Evolutionary conservation across 495 filamentous ascomycete genomes (phyloP), one percentile per base, ranked within the genome.

Genomic region (Daldinia childiae): DNA sequence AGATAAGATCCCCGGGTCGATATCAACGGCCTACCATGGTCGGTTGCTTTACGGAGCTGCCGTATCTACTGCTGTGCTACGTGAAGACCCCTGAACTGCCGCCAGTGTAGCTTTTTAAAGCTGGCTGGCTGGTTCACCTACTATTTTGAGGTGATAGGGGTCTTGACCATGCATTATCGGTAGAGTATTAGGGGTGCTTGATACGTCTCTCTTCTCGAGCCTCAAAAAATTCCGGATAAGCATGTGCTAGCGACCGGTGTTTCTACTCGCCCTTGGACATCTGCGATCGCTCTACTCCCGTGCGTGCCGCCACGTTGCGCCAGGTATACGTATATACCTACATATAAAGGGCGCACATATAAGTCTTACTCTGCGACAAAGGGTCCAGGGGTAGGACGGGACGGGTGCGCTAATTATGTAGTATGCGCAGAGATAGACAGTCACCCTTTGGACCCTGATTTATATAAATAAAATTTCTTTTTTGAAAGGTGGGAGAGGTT

Each of bases 191-290:
- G 69, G 43, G 50, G 38, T n/a, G 32, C 32, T 50, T 21, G 61
- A 30, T 58, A 62, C 30, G 24, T 51, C 24, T 38, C 45, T 17
- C 15, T 43, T 27, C 15, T 67, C 69, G 56, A 72, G 69, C 69
- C 69, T 61, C 69, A 68, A 50, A 72, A 38, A 67, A 61, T 57
- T 54, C 64, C 69, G 55, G 69, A 68, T 63, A 64, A 68, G 64
- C 71, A 73, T 73, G 71, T 73, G 71, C 62, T 45, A 14, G 58
- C 43, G 27, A 41, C 36, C 32, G 29, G 30, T 14, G n/a, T 27
- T 73, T 70, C 71, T 80, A 38, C 75, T 86, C 51, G 82, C 82
- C 54, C 79, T 79, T 59, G 76, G 77, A 77, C 70, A 79, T 29
- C 36, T 79, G 61, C 38, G 59, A 60, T 51, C 67, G 43, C 63